Evolutionary conservation across 148 eudicot species (phyloP).

Genomic region (Rhododendron mucronatum): DNA sequence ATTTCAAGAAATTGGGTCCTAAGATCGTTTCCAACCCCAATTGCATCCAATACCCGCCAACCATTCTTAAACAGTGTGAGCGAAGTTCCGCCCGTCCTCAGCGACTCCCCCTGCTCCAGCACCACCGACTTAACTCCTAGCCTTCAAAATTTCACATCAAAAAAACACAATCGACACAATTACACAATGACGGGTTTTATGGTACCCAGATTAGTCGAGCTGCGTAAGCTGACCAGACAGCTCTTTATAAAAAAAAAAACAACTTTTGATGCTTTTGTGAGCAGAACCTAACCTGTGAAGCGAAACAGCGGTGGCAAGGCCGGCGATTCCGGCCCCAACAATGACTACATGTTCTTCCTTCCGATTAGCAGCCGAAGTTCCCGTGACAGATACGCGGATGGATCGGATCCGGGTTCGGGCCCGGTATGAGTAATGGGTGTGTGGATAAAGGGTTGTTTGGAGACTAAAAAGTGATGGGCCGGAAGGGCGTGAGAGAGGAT

Average conservation of each 20-base stretch:
- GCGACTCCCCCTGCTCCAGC: constrained; percentile 75
- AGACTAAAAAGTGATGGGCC: background rate
- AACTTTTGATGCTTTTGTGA: background rate
- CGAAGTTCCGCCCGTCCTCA: constrained; percentile 75
- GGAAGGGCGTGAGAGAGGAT: background rate
- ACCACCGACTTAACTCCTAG: constrained; percentile 61
- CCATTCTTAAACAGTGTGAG: constrained; percentile 80
- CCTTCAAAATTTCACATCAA: constrained; percentile 23
- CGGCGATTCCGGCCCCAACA: constrained; percentile 89
- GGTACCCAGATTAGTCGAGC: too few relatives aligned
- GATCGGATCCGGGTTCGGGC: constrained; percentile 1
- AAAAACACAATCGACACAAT: background rate
- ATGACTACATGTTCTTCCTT: constrained; percentile 73
- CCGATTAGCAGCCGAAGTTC: constrained; percentile 10
- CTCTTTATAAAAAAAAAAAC: too few relatives aligned
- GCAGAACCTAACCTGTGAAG: constrained; percentile 55
- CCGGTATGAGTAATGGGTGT: background rate
- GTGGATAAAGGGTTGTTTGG: constrained; percentile 6
- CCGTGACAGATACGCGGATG: constrained; percentile 11
- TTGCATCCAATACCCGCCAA: constrained; percentile 76
- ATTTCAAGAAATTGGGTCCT: constrained; percentile 66
- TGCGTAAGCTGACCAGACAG: too few relatives aligned
- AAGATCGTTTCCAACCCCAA: constrained; percentile 76
- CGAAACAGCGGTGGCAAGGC: constrained; percentile 86
- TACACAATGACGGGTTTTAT: background rate